Evolutionary conservation across 768 basidiomycete genomes (phyloP), one percentile per base, ranked within the genome.

Genomic region (Omphalotus guepiniiformis): DNA sequence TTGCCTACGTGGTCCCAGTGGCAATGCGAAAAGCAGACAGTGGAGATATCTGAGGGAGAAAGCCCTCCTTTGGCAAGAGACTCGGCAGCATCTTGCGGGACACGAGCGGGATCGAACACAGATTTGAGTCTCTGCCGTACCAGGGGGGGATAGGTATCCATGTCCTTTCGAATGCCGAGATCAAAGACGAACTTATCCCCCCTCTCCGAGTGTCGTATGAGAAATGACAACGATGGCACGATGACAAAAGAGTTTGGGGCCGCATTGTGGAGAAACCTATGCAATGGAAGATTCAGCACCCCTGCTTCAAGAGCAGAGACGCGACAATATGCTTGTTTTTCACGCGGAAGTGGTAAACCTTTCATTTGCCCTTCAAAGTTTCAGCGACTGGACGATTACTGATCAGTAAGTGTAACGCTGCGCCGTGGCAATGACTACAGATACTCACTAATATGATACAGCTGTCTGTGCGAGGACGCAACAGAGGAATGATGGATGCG

Each of bases 291-390:
- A 21, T 53, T 53, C 5, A 82, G 58, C 8, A 65, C 53, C 4
- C 80, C 82, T 1, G 70, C 73, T 51, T 79, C 77, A 29, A 83
- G 68, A 0, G 75, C 79, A 32, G 82, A 83, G 27, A 82, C 71
- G 23, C 69, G 53, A 48, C 75, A 73, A 55, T 72, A 81, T 0
- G 79, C 62, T 54, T 83, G 81, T 42, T 71, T 60, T 0, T 55
- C 40, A 6, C 53, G 26, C 2, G 76, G 73, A 2, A 58, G 54
- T 7, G 78, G 78, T 28, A 80, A 63, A 1, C 61, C 11, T 6
- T 32, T 16, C 42, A 41, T 41, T 32, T 4, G 30, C n/a, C 30
- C 30, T 32, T 32, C n/a, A n/a, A n/a, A n/a, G n/a, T n/a, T n/a
- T n/a, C n/a, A n/a, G n/a, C n/a, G n/a, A n/a, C n/a, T n/a, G n/a